These are phyloP conservation scores for Incumbomyces delicatus DNA, from an alignment of 2,329 filamentous ascomycete species.

Conservation along the genomic window DNA sequence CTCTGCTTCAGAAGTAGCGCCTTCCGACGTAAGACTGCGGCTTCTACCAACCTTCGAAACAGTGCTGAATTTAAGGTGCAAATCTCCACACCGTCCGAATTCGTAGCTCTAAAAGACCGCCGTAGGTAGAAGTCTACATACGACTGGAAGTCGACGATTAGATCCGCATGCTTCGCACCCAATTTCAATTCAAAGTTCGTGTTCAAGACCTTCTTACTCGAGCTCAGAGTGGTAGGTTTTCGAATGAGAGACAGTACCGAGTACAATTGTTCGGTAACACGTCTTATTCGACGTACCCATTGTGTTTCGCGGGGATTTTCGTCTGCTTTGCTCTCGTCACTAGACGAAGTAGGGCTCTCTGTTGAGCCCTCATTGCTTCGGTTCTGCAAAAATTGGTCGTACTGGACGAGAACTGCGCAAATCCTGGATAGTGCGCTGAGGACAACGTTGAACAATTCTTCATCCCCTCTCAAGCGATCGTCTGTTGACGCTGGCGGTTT, in stretches of 20 bases:
- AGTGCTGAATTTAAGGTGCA: not conserved
- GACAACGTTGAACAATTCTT: not conserved
- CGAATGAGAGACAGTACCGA: not conserved
- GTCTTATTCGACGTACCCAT: not conserved
- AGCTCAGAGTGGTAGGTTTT: not conserved
- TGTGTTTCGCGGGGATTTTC: not conserved
- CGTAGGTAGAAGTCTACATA: not conserved
- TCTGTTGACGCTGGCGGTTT: not conserved
- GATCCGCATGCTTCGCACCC: not conserved
- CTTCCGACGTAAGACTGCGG: not conserved
- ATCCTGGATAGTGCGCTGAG: not conserved
- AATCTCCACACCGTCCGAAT: not conserved
- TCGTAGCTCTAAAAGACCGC: not conserved
- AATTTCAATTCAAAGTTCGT: not conserved
- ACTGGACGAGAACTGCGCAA: not conserved
- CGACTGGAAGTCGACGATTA: not conserved
- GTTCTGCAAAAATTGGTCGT: not conserved
- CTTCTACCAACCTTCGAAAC: not conserved
- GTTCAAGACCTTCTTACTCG: slow-evolving; percentile 1
- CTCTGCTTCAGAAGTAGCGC: not conserved
- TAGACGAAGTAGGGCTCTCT: not conserved
- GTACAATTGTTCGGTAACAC: not conserved
- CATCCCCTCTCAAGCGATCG: not conserved
- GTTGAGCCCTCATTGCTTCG: not conserved
- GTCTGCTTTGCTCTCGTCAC: not conserved